phyloP scores from a whole-genome alignment of 768 basidiomycete species.

The Amyloporia xantha region DNA sequence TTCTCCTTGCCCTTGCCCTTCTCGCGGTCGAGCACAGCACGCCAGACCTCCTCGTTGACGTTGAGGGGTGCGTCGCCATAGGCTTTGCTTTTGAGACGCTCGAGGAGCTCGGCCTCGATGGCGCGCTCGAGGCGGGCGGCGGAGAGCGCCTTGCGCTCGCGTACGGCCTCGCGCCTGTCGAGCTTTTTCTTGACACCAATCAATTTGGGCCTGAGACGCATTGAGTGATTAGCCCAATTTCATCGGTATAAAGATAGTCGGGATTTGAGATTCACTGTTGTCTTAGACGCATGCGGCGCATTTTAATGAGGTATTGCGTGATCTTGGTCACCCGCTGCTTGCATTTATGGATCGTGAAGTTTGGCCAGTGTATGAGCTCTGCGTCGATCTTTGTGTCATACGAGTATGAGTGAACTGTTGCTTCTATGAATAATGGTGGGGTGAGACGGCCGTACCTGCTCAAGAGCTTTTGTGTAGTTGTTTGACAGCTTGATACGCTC shows the following conservation, averaged over 20 bases:
- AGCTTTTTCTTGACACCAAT: constrained; percentile 96
- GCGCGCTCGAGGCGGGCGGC: constrained; percentile 93
- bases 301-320: constrained; percentile 98
- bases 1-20: constrained; percentile 37
- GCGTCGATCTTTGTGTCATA: constrained; percentile 68
- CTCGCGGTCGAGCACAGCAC: constrained; percentile 82
- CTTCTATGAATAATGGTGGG: not conserved
- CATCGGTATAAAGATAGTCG: not conserved
- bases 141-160: constrained; percentile 93
- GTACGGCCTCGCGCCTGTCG: constrained; percentile 84
- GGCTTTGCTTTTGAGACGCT: constrained; percentile 92
- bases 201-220: constrained; percentile 75
- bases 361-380: constrained; percentile 97
- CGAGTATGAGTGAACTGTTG: not conserved
- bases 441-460: constrained; percentile 62
- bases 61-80: constrained; percentile 97
- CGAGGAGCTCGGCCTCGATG: constrained; percentile 94
- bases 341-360: constrained; percentile 96
- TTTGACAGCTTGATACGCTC: constrained; percentile 89
- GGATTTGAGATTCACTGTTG: constrained; percentile 57
- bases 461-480: constrained; percentile 91
- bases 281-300: constrained; percentile 83
- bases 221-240: not conserved
- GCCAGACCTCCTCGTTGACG: constrained; percentile 97
- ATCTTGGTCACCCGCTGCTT: constrained; percentile 99